phyloP scores from a whole-genome alignment of 306 rosid genomes.

The Rubus parviflorus region DNA sequence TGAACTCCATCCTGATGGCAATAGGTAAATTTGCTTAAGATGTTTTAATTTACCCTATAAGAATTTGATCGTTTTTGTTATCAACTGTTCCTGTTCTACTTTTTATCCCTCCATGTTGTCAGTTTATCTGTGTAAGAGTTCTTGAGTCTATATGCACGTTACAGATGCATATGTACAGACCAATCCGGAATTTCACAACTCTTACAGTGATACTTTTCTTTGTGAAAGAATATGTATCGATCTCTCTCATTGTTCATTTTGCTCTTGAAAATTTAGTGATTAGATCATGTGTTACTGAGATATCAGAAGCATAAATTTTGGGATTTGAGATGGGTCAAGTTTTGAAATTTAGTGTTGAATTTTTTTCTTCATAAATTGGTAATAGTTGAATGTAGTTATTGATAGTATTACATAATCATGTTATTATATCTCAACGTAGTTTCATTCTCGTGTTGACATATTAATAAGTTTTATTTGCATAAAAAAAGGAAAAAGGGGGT shows the following conservation, averaged over 20 bases:
- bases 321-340: background rate
- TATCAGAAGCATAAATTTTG: background rate
- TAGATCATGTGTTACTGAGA: background rate
- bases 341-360: background rate
- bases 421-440: background rate
- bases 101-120: background rate
- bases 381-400: background rate
- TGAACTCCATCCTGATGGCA: slow-evolving; percentile 96
- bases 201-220: background rate
- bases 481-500: too few relatives aligned
- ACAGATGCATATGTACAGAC: background rate
- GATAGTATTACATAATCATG: background rate
- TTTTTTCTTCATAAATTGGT: background rate
- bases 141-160: background rate
- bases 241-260: background rate
- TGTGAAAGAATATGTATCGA: background rate
- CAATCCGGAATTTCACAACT: background rate
- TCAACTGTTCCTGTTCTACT: background rate
- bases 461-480: background rate
- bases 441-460: background rate
- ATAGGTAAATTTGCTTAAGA: slow-evolving; percentile 44
- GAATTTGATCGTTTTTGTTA: background rate
- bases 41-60: background rate
- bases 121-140: background rate
- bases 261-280: background rate